phyloP scores from a whole-genome alignment of 352 stramenopile genomes.

The Halophytophthora polymorphica region DNA sequence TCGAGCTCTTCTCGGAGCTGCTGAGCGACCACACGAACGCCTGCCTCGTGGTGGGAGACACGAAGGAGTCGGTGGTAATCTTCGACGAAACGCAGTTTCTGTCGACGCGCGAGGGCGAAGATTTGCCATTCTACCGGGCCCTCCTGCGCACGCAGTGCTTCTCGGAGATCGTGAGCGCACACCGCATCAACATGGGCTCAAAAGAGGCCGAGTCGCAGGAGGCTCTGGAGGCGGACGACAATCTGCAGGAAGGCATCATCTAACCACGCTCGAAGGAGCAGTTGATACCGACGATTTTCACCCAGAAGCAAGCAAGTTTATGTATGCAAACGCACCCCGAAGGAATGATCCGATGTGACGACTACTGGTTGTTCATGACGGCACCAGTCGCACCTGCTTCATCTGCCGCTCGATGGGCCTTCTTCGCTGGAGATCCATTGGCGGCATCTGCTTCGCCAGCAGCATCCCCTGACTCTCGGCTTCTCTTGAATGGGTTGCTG shows the following conservation, averaged over 20 bases:
- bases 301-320: slow-evolving; percentile 2
- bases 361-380: slow-evolving; percentile 12
- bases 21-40: slow-evolving; percentile 68
- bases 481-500: slow-evolving; percentile 21
- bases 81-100: slow-evolving; percentile 86
- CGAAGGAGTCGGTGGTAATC: slow-evolving; percentile 84
- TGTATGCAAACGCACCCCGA: slow-evolving; percentile 8
- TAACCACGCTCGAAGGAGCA: slow-evolving; percentile 12
- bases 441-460: slow-evolving; percentile 9
- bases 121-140: slow-evolving; percentile 61
- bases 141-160: slow-evolving; percentile 81
- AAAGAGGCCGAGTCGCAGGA: slow-evolving; percentile 30
- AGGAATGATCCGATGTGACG: slow-evolving; percentile 7
- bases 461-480: slow-evolving; percentile 3
- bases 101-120: slow-evolving; percentile 48
- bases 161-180: slow-evolving; percentile 77
- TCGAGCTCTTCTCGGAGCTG: slow-evolving; percentile 63
- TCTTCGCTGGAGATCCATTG: slow-evolving; percentile 22
- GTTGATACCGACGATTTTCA: too few species aligned
- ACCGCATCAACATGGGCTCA: slow-evolving; percentile 58
- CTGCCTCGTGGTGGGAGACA: slow-evolving; percentile 79
- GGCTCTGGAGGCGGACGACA: slow-evolving; percentile 19
- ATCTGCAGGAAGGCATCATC: slow-evolving; percentile 50
- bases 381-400: slow-evolving; percentile 4
- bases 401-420: slow-evolving; percentile 15